These are phyloP conservation scores for Hygrocybe punicea DNA, from an alignment of 768 basidiomycete genomes.

Conservation along the genomic window DNA sequence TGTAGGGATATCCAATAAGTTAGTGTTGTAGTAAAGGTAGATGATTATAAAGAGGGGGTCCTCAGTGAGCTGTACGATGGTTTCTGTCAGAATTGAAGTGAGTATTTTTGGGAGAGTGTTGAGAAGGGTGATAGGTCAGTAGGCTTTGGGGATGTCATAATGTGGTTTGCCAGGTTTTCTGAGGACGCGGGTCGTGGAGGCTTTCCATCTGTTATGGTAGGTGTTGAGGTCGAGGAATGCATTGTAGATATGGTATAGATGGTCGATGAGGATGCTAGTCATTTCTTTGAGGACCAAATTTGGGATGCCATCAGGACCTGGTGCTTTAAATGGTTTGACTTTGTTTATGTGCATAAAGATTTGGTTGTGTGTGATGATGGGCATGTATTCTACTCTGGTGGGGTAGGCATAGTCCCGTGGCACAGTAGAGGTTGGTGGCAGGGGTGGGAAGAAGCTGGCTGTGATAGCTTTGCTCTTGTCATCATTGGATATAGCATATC, in stretches of 20 bases:
- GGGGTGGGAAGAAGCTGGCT: constrained; percentile 14
- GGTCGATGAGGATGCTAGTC: no score
- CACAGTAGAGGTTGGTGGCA: constrained; percentile 7
- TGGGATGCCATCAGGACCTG: constrained; percentile 16
- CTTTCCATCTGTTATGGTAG: constrained; percentile 30
- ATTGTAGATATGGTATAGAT: no score
- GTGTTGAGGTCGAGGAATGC: constrained; percentile 18
- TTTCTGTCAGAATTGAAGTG: no score
- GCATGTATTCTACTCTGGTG: constrained; percentile 1
- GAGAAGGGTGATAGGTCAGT: no score
- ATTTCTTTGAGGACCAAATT: constrained; percentile 25
- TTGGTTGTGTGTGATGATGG: constrained; percentile 4
- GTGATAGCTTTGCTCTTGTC: neutral
- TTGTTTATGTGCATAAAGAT: constrained; percentile 29
- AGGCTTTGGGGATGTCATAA: no score
- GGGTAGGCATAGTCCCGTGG: constrained; percentile 8
- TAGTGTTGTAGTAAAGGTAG: constrained; percentile 27
- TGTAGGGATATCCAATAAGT: constrained; percentile 15
- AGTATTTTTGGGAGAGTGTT: no score
- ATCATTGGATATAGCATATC: constrained; percentile 3
- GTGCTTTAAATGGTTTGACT: no score
- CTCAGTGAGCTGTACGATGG: no score
- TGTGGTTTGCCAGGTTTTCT: constrained; percentile 42
- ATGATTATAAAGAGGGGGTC: constrained; percentile 22
- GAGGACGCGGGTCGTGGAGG: constrained; percentile 26